Conservation (phyloP, 805 yeast species). For the Candida jianshihensis region DNA sequence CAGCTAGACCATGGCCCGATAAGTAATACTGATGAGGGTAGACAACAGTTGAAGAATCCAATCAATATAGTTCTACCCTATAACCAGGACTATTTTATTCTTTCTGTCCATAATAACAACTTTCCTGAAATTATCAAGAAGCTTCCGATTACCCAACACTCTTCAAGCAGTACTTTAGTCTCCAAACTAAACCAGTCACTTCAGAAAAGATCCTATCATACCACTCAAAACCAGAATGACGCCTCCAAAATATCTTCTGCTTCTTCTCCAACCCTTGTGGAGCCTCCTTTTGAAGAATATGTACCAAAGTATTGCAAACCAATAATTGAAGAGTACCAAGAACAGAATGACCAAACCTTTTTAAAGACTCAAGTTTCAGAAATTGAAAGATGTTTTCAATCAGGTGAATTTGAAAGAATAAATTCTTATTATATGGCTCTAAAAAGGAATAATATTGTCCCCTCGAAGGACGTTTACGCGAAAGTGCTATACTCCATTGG, state of each 20-base stretch:
- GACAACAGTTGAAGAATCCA: conserved; percentile 10
- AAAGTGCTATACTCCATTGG: conserved; percentile 49
- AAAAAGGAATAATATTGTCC: conserved; percentile 36
- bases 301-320: conserved; percentile 14
- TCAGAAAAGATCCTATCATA: not conserved
- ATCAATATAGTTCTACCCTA: conserved; percentile 14
- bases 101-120: conserved; percentile 10
- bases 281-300: conserved; percentile 1
- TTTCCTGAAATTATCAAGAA: conserved; percentile 11
- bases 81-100: conserved; percentile 12
- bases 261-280: conserved; percentile 1
- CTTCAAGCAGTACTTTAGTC: not conserved
- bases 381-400: conserved; percentile 22
- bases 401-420: conserved; percentile 27
- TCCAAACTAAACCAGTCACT: not conserved
- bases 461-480: conserved; percentile 46
- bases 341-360: conserved; percentile 23
- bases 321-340: conserved; percentile 10
- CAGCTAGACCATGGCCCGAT: conserved; percentile 19
- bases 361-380: conserved; percentile 24
- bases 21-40: conserved; percentile 2
- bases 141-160: conserved; percentile 5
- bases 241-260: not conserved
- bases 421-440: conserved; percentile 33
- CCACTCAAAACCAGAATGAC: not conserved